Evolutionary conservation across 495 filamentous ascomycete species (phyloP), one percentile per base, ranked within the genome.

Genomic region (Cercophora sp.): DNA sequence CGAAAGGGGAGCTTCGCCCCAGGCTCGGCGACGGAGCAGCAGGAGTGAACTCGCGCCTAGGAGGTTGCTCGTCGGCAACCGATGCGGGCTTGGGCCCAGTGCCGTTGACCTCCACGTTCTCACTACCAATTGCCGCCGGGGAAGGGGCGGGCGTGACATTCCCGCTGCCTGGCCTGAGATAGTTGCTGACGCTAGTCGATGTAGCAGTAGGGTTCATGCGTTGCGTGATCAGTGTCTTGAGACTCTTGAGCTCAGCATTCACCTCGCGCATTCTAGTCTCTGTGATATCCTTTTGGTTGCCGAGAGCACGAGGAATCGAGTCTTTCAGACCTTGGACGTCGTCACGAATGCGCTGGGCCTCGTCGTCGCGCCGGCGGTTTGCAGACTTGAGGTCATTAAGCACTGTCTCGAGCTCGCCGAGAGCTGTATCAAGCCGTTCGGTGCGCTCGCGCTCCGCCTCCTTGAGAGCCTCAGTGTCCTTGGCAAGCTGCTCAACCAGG

Each of bases 381-480:
- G 86, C 83, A 13, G 81, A 79, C 70, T 93, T 96, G 55, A 96
- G 76, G 18, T 90, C 87, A 37, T 72, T 69, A 46, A 99, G 80
- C 18, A 96, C 88, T 19, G 69, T 79, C 64, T 96, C 91, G 24
- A 99, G 82, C 32, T 96, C 91, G 32, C 79, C 76, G 26, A 99
- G 75, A 11, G 91, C 86, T 19, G 75, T 77, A 61, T 99, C 93
- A 2, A 99, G 74, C 34, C 88, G 84, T 59, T 90, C 84, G 19
- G 90, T 94, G 13, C 93, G 86, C 43, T 84, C 80, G 59, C 86
- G 76, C 73, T 99, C 93, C 3, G 91, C 83, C 4, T 79, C 78
- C 67, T 96, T 96, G 24, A 99, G 78, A 6, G 82, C 79, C 42
- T 88, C 83, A 0, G 94, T 97, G 68, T 99, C 94, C 54, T 88